Evolutionary conservation across 352 stramenopile species (phyloP), one percentile per base, ranked within the genome.

Genomic region (Aphanomyces stellatus): DNA sequence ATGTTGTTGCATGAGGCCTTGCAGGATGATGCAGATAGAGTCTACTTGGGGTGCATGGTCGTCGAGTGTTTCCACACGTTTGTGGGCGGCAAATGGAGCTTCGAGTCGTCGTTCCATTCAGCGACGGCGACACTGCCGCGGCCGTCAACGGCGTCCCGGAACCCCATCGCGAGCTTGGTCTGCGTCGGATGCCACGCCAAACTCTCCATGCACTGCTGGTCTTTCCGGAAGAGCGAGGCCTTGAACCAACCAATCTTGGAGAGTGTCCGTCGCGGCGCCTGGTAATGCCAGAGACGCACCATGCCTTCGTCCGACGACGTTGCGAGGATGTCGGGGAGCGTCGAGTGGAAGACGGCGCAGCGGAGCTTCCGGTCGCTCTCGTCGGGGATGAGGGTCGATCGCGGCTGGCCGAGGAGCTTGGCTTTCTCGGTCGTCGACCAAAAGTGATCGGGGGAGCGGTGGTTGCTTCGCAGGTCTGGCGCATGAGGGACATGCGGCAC

Each of bases 71-170:
- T 55, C 60, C 60, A 67, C 19, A 67, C 27, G 31, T 10, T 49
- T 0, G 48, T 31, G 19, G 60, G 60, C 17, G 41, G 60, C 3
- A 41, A 40, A 13, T 59, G 3, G 25, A 67, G 25, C n/a, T 51
- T 51, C 13, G 17, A 3, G 34, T 59, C 24, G 19, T 11, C n/a
- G 6, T 33, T 19, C 60, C 60, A 67, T 24, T 67, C 60, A 11
- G 87, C 76, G 72, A 93, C 76, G 51, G 82, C 91, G 40, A 95
- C 90, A 65, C 92, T 84, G 53, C 86, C 80, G 61, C 75, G 76
- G 27, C 74, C 71, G 1, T 80, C 24, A 6, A 90, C 8, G 30
- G 82, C 74, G 57, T 95, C 84, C 4, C 84, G 82, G 60, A 95
- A 95, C 43, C 78, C 82, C 69, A 95, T 83, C 0, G 84, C 86